These are phyloP conservation scores for Diaporthe australafricana DNA, from an alignment of 2,329 filamentous ascomycete species.

Conservation along the genomic window DNA sequence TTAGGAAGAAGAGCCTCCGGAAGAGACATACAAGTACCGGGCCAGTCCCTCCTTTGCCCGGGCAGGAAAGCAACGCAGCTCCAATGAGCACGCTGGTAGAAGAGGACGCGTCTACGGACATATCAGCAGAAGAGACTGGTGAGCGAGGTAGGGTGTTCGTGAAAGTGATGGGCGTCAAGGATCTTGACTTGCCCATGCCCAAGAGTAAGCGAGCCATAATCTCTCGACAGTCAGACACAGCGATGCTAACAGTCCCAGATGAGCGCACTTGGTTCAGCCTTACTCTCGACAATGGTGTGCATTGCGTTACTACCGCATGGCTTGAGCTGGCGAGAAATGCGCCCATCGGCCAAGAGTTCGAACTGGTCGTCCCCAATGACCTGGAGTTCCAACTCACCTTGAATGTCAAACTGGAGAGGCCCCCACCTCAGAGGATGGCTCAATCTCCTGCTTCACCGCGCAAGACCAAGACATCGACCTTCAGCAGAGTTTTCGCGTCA, in stretches of 20 bases:
- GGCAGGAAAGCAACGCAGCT: slow-evolving; percentile 83
- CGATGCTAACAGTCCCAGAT: slow-evolving; percentile 60
- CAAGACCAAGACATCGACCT: slow-evolving; percentile 84
- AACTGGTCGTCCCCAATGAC: slow-evolving; percentile 95
- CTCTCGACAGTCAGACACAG: not conserved
- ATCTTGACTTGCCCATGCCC: slow-evolving; percentile 90
- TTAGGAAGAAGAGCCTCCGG: slow-evolving; percentile 72
- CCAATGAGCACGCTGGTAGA: slow-evolving; percentile 76
- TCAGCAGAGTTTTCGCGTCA: slow-evolving; percentile 92
- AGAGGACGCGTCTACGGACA: slow-evolving; percentile 69
- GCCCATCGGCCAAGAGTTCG: slow-evolving; percentile 97
- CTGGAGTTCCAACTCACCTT: slow-evolving; percentile 98
- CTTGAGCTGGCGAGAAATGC: slow-evolving; percentile 91
- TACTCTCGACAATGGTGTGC: slow-evolving; percentile 96
- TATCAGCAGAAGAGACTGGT: slow-evolving; percentile 77
- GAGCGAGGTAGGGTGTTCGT: slow-evolving; percentile 95
- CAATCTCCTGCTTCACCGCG: slow-evolving; percentile 71
- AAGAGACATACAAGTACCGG: slow-evolving; percentile 70
- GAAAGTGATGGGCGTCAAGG: slow-evolving; percentile 98
- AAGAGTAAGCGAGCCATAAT: slow-evolving; percentile 73
- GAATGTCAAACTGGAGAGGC: slow-evolving; percentile 92
- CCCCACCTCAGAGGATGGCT: slow-evolving; percentile 67
- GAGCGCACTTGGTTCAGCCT: slow-evolving; percentile 95
- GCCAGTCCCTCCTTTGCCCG: slow-evolving; percentile 84
- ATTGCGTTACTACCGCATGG: slow-evolving; percentile 97